Evolutionary conservation across 2,329 filamentous ascomycete genomes (phyloP), one percentile per base, ranked within the genome.

Genomic region (Pseudogymnoascus sp.): DNA sequence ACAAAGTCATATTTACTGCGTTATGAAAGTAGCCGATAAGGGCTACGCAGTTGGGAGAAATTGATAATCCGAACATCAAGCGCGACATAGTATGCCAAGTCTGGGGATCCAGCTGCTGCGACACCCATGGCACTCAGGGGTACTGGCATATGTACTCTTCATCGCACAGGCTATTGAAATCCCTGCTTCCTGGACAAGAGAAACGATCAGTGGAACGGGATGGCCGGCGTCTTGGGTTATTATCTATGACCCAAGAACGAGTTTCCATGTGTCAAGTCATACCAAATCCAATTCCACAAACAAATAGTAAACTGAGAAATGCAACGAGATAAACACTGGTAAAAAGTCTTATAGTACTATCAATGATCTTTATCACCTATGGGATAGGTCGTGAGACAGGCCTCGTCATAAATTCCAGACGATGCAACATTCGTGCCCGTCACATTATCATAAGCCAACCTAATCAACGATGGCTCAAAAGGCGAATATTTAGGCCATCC

Each of bases 401-500:
- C 66, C 3, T 66, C 68, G 65, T 73, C 71, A 53, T 73, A 72
- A 12, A 65, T 21, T 12, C 63, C 62, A 8, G 70, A 68, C 5
- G 67, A 67, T n/a, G 68, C 70, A 3, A 71, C 42, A 59, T 73
- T 72, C 25, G 69, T 64, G 4, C 72, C 73, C 0, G 69, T 70
- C 16, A 67, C 62, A 60, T 73, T 73, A 8, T 70, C 60, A 60
- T 71, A 72, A 3, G 64, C 70, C 21, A 74, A 60, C 21, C 72
- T 66, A 23, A 73, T 65, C 28, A 74, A 63, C 1, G 71, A 69
- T 61, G 69, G 65, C 28, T 67, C 59, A 4, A 56, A 60, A 5
- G 66, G 61, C 36, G 69, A 63, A 25, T 72, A 73, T 12, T 37
- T 25, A 5, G 73, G 72, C 73, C 73, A 74, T 34, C 72, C 69